Base-by-base conservation (phyloP, 257 asterid species). In the Linderniella brevidens region DNA sequence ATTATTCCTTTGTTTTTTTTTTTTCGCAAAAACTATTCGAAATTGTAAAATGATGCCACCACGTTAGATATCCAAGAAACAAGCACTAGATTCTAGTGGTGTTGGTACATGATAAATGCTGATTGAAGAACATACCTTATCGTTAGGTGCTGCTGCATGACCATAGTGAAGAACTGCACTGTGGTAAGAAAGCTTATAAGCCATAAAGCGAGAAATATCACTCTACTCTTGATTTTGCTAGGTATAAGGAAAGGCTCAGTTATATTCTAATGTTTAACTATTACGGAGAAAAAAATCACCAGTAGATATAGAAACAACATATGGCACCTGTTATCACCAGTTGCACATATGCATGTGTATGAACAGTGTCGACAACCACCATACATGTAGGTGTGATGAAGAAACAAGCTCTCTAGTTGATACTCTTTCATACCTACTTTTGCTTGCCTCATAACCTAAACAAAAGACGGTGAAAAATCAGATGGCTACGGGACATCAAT, bases 81-180 rank as follows among this genome's bases (percentile, higher is more conserved):
- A n/a, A n/a, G n/a, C n/a, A n/a, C n/a, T n/a, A n/a, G n/a, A n/a
- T n/a, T n/a, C n/a, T n/a, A n/a, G n/a, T n/a, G n/a, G n/a, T n/a
- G n/a, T n/a, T n/a, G n/a, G n/a, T n/a, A n/a, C n/a, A n/a, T n/a
- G n/a, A n/a, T n/a, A 51, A 61, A 48, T 13, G 17, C 32, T 56
- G 43, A 53, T 52, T 16, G 36, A 49, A 56, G 49, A 62, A 52
- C 70, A 53, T 80, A 84, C 98, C 85, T 63, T 80, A 67, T 84
- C 95, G 67, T 88, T 88, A 49, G 98, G 95, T 58, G 98, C 98
- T 48, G 94, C 98, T 52, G 96, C 93, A 69, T 84, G 98, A 52
- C 98, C 98, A 67, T 88, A 88, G 70, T 88, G 98, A 62, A 88
- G 94, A 52, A 84, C 84, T 45, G 95, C 66, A 69, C 98, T 84